Evolutionary conservation across 2,329 filamentous ascomycete genomes (phyloP).

Genomic region (Paecilomyces formosus): DNA sequence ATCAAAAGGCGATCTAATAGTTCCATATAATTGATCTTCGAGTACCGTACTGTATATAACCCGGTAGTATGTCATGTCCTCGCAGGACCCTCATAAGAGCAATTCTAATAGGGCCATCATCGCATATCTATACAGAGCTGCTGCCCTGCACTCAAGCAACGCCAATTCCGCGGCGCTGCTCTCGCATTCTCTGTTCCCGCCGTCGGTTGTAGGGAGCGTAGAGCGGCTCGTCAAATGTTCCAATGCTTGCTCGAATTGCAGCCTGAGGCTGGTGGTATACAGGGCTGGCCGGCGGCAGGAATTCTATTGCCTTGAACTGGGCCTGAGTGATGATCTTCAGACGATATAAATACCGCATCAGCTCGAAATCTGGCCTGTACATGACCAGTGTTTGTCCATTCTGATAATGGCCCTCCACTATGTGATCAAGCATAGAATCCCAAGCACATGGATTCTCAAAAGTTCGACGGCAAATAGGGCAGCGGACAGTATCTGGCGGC

Average conservation of each 20-base stretch:
- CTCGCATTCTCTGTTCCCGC: conserved; percentile 31
- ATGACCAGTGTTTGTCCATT: conserved; percentile 33
- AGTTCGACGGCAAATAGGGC: conserved; percentile 31
- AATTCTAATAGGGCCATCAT: no score
- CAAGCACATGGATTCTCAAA: conserved; percentile 24
- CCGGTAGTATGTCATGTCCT: background rate
- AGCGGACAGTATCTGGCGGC: conserved; percentile 33
- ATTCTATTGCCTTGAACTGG: conserved; percentile 37
- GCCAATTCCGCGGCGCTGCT: conserved; percentile 24
- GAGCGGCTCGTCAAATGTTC: conserved; percentile 33
- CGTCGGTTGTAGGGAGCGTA: conserved; percentile 31
- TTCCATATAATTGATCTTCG: background rate
- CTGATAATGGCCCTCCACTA: conserved; percentile 33
- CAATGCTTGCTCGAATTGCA: conserved; percentile 26
- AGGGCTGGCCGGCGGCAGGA: conserved; percentile 28
- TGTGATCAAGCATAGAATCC: conserved; percentile 36
- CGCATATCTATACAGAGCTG: background rate
- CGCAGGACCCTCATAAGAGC: background rate
- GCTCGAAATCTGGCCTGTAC: conserved; percentile 34
- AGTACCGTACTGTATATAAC: conserved; percentile 1
- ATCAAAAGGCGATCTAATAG: background rate
- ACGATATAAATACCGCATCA: conserved; percentile 40
- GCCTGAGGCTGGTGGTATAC: conserved; percentile 31
- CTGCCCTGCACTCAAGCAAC: conserved; percentile 14
- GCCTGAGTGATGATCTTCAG: conserved; percentile 34